Evolutionary conservation across 2,329 filamentous ascomycete genomes (phyloP).

Genomic region (Pseudogymnoascus sp.): DNA sequence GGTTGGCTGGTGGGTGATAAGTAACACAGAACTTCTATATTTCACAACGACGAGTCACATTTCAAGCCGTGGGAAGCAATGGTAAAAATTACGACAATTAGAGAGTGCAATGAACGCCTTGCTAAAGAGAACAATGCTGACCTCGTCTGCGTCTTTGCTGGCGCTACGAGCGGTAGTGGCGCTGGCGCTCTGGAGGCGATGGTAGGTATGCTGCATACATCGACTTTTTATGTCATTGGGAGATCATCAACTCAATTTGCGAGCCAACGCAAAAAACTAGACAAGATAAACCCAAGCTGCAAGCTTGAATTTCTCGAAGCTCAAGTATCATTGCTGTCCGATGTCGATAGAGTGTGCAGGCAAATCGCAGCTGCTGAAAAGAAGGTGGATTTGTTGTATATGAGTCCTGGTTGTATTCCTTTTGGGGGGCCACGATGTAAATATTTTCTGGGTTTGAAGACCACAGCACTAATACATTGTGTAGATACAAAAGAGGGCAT

Average conservation of each 20-base stretch:
- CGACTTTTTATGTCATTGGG: slow-evolving; percentile 10
- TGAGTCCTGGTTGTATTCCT: slow-evolving; percentile 33
- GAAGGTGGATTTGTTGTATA: slow-evolving; percentile 39
- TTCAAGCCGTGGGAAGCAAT: slow-evolving; percentile 16
- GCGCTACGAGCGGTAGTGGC: slow-evolving; percentile 42
- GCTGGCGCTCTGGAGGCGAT: slow-evolving; percentile 11
- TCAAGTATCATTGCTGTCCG: slow-evolving; percentile 42
- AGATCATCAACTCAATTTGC: neutral
- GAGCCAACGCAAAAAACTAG: slow-evolving; percentile 31
- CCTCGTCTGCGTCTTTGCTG: slow-evolving; percentile 41
- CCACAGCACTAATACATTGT: slow-evolving; percentile 17
- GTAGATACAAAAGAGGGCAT: slow-evolving; percentile 51
- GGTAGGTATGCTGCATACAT: slow-evolving; percentile 8
- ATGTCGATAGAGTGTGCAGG: slow-evolving; percentile 40
- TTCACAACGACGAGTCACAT: neutral
- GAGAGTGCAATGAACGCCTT: slow-evolving; percentile 7
- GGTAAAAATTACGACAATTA: neutral
- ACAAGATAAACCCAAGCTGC: slow-evolving; percentile 35
- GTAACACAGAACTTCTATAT: neutral
- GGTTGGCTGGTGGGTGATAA: neutral
- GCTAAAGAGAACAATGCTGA: slow-evolving; percentile 16
- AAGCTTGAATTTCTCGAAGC: slow-evolving; percentile 39
- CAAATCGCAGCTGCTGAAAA: slow-evolving; percentile 37
- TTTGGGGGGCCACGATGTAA: slow-evolving; percentile 23
- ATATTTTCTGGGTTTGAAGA: slow-evolving; percentile 13